A percentile compares a stretch with the other conserved stretches of the same genome.
These are phyloP conservation scores for Backusella tuberculispora DNA, from an alignment of 192 early-diverging fungal species.

Conservation along the genomic window DNA sequence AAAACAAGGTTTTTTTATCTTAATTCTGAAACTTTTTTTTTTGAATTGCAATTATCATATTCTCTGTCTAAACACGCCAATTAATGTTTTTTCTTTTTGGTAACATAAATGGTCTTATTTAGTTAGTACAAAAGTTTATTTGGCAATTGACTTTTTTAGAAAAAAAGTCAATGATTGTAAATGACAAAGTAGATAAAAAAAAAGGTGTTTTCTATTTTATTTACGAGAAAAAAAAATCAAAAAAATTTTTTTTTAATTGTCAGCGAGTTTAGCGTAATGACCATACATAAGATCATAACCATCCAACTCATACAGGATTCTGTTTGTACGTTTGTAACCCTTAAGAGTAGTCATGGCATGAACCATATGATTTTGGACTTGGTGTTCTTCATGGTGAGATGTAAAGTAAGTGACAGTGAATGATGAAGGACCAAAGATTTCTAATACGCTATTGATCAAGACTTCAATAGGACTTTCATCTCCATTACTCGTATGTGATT, in stretches of 20 bases:
- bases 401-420: slow-evolving; percentile 85
- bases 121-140: no score
- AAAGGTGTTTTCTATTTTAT: background rate
- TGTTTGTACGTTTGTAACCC: slow-evolving; percentile 68
- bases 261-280: slow-evolving; percentile 58
- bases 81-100: no score
- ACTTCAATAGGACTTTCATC: slow-evolving; percentile 65
- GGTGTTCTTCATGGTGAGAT: slow-evolving; percentile 38
- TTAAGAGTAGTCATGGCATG: slow-evolving; percentile 54
- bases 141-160: no score
- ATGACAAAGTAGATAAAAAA: background rate
- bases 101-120: no score
- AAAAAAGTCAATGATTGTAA: no score
- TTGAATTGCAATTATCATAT: no score
- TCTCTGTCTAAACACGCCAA: no score
- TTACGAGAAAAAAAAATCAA: no score
- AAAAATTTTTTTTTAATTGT: background rate
- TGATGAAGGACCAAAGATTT: slow-evolving; percentile 79
- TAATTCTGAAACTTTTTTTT: background rate
- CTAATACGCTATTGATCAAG: slow-evolving; percentile 75
- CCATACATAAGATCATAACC: slow-evolving; percentile 81
- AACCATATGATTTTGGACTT: slow-evolving; percentile 37
- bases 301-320: slow-evolving; percentile 82
- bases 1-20: background rate
- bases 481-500: slow-evolving; percentile 45